phyloP scores from a whole-genome alignment of 371 early-diverging fungal species.

The Rozella allomycis region DNA sequence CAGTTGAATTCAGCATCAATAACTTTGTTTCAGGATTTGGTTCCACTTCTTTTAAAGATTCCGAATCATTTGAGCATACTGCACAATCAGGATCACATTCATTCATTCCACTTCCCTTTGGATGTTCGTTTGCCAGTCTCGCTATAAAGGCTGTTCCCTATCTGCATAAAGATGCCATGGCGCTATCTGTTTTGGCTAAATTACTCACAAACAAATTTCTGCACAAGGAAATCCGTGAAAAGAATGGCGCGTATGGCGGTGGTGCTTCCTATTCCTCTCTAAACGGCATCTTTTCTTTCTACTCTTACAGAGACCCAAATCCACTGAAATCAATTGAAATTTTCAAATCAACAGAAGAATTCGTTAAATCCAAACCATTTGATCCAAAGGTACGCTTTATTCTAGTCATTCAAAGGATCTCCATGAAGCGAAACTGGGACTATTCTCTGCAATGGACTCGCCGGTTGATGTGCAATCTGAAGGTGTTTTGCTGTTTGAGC shows the following conservation, averaged over 20 bases:
- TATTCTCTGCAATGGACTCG: conserved; percentile 58
- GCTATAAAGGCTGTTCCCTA: too few relatives aligned
- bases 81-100: too few relatives aligned
- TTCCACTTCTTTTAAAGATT: too few relatives aligned
- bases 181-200: conserved; percentile 35
- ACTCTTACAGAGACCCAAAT: conserved; percentile 79
- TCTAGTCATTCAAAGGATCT: conserved; percentile 30
- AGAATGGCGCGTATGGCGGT: conserved; percentile 89
- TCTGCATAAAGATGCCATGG: background rate
- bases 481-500: conserved; percentile 49
- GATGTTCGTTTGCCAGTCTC: too few relatives aligned
- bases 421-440: conserved; percentile 72
- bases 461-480: conserved; percentile 66
- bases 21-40: too few relatives aligned
- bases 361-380: conserved; percentile 27
- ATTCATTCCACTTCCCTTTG: too few relatives aligned
- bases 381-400: conserved; percentile 12
- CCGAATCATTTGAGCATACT: too few relatives aligned
- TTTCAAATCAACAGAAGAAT: conserved; percentile 35
- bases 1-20: too few relatives aligned
- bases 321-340: conserved; percentile 47
- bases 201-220: conserved; percentile 60
- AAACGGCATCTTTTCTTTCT: conserved; percentile 62
- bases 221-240: conserved; percentile 84
- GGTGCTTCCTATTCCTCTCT: conserved; percentile 48